Percentiles rank a stretch among this genome's conserved stretches.
These are phyloP conservation scores for Fusarium burgessii DNA, from an alignment of 2,329 filamentous ascomycete species.

Conservation along the genomic window DNA sequence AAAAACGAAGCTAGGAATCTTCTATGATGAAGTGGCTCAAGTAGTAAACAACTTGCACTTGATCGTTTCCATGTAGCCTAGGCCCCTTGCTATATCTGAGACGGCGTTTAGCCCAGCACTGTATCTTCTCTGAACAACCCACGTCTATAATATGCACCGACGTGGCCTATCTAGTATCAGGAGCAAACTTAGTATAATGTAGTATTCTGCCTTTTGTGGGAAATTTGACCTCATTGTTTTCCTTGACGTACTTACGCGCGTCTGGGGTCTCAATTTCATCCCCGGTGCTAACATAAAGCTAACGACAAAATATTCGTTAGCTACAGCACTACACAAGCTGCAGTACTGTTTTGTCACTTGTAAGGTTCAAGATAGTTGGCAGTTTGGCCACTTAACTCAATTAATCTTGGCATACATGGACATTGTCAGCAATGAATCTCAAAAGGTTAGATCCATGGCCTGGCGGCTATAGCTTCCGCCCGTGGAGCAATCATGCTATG, in stretches of 20 bases:
- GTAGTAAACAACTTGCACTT: background rate
- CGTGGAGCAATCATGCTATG: background rate
- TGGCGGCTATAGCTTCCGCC: background rate
- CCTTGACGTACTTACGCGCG: background rate
- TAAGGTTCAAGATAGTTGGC: background rate
- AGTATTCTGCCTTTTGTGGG: background rate
- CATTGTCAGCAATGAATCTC: background rate
- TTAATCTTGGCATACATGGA: background rate
- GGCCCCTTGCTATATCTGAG: slow-evolving; percentile 28
- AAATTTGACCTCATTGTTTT: slow-evolving; percentile 1
- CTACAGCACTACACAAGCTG: background rate
- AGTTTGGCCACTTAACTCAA: background rate
- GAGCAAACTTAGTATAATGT: background rate
- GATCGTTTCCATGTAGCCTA: slow-evolving; percentile 19
- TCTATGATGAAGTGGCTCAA: background rate
- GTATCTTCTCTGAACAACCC: slow-evolving; percentile 1
- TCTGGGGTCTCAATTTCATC: background rate
- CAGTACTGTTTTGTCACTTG: no score
- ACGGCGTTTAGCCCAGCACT: slow-evolving; percentile 16
- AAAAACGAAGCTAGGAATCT: background rate
- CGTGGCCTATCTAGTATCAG: slow-evolving; percentile 1
- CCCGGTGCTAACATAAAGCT: background rate
- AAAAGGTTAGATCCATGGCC: background rate
- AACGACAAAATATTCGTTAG: background rate
- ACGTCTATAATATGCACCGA: background rate